Evolutionary conservation across 1,284 basidiomycete species (phyloP), one percentile per base, ranked within the genome.

Genomic region (Microbotryum silenes-acaulis): DNA sequence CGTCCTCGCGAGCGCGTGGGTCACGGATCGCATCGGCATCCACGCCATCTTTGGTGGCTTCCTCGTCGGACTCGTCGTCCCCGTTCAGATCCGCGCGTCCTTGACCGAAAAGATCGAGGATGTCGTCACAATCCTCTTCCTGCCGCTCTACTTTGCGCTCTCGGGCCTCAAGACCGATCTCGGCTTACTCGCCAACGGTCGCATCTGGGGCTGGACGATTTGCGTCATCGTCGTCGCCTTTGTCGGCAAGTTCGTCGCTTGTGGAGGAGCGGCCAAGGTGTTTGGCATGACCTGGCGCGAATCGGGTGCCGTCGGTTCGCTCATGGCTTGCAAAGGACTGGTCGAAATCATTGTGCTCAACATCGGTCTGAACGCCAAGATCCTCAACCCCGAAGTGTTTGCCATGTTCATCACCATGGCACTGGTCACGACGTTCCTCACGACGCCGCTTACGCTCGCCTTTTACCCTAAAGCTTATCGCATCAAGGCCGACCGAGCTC

Each of bases 151-250:
- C 56, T 74, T 75, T 56, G 72, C 72, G 6, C 51, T 57, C n/a
- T 66, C 60, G 65, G 67, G 68, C 10, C 76, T 94, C 66, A 81
- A 80, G 61, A 97, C 92, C 37, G 85, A 96, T 77, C 80, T 97
- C 14, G 86, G 88, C 5, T 74, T 87, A 37, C 80, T 94, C 54
- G 74, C 90, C 74, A 82, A 80, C 54, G 89, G 82, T 50, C 42
- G 68, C 66, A 86, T 85, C 8, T 94, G 91, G 91, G 91, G 85
- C n/a, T 94, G 88, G 74, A 84, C 84, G 14, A 78, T 96, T 64
- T 77, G 89, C 56, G 85, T 93, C 66, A 87, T 85, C 66, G 75
- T 85, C n/a, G 81, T 92, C 56, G 87, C 89, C 1, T 94, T 91
- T 74, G 71, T 79, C 46, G 83, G 85, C 69, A 94, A 94, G 75